Conservation (phyloP, 768 basidiomycete species). For the Mycena belliarum region DNA sequence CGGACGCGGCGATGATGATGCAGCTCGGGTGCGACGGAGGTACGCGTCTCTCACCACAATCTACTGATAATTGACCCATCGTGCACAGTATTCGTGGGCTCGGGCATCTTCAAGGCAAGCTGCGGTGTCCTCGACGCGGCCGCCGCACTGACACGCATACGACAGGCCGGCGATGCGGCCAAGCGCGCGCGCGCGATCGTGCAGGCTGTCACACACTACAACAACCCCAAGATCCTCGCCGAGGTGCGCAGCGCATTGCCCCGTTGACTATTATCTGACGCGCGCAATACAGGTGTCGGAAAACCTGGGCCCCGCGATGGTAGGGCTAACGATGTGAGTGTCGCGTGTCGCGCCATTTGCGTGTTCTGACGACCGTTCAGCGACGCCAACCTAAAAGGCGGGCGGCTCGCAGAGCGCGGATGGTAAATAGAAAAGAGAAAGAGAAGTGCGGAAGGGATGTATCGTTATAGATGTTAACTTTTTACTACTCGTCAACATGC, state of each 20-base stretch:
- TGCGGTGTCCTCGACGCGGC: not conserved
- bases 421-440: constrained; percentile 41
- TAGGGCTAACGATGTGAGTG: constrained; percentile 83
- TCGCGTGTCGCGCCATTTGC: constrained; percentile 3
- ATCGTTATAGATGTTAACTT: not conserved
- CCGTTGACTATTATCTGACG: constrained; percentile 11
- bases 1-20: constrained; percentile 99
- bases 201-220: constrained; percentile 95
- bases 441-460: not conserved
- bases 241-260: constrained; percentile 50
- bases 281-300: constrained; percentile 61
- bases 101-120: constrained; percentile 88
- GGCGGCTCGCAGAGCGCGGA: constrained; percentile 67
- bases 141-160: not conserved
- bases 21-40: constrained; percentile 96
- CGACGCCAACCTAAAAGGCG: constrained; percentile 68
- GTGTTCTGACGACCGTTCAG: constrained; percentile 36
- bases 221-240: constrained; percentile 90
- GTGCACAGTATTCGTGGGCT: constrained; percentile 90
- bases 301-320: constrained; percentile 89
- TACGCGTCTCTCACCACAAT: constrained; percentile 33
- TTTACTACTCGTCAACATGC: too few species aligned
- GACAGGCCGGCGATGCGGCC: constrained; percentile 86
- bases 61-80: too few species aligned
- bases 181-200: constrained; percentile 95